These are phyloP conservation scores for Backusella westeae DNA, from an alignment of 192 early-diverging fungal species.

Conservation along the genomic window DNA sequence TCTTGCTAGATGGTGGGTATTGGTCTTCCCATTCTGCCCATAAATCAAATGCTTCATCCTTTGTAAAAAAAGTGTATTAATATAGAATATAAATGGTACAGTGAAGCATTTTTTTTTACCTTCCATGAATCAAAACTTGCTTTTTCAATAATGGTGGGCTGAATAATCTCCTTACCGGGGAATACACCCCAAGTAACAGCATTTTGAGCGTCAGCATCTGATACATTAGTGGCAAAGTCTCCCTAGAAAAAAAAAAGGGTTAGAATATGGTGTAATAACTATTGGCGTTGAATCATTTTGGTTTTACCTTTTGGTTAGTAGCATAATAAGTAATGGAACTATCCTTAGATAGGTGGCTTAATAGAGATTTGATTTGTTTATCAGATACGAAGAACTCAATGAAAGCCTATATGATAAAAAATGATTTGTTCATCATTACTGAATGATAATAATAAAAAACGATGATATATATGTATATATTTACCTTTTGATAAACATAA, in stretches of 20 bases:
- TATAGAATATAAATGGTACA: background rate
- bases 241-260: conserved; percentile 32
- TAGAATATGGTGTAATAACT: background rate
- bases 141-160: conserved; percentile 80
- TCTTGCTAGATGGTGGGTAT: conserved; percentile 56
- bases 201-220: conserved; percentile 58
- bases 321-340: conserved; percentile 88
- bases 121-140: conserved; percentile 81
- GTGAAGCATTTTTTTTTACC: conserved; percentile 20
- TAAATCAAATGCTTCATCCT: conserved; percentile 79
- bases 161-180: conserved; percentile 86
- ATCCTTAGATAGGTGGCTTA: conserved; percentile 49
- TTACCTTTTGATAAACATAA: conserved; percentile 77
- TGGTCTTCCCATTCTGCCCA: conserved; percentile 78
- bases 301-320: conserved; percentile 65
- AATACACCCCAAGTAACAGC: conserved; percentile 93
- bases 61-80: background rate
- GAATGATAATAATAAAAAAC: too few relatives aligned
- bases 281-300: background rate
- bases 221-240: conserved; percentile 64
- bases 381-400: conserved; percentile 79
- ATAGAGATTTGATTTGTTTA: conserved; percentile 50
- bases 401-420: conserved; percentile 52
- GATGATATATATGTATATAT: background rate
- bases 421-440: background rate